Conservation (phyloP, 208 protist genomes). For the Porcisia hertigi region DNA sequence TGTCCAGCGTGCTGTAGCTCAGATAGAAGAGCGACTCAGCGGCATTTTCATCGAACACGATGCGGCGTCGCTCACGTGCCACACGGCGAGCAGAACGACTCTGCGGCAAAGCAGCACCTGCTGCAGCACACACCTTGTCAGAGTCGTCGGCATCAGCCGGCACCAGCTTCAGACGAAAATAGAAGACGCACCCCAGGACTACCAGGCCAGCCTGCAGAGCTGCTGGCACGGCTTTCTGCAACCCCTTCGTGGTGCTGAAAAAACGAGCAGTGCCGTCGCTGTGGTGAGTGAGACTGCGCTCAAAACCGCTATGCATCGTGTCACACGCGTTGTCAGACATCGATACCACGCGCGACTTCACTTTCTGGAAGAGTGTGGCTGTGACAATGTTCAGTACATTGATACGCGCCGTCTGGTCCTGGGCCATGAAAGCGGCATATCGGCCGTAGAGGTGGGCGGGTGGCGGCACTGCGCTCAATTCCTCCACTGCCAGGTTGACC, state of each 20-base stretch:
- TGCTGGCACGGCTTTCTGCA: slow-evolving; percentile 57
- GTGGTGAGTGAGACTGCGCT: slow-evolving; percentile 69
- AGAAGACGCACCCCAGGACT: slow-evolving; percentile 67
- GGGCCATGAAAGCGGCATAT: slow-evolving; percentile 50
- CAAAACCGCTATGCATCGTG: slow-evolving; percentile 79
- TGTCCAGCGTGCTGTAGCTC: slow-evolving; percentile 47
- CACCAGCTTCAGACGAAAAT: slow-evolving; percentile 71
- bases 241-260: slow-evolving; percentile 64
- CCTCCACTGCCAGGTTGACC: slow-evolving; percentile 40
- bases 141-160: background rate
- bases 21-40: slow-evolving; percentile 66
- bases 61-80: slow-evolving; percentile 16
- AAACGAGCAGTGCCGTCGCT: slow-evolving; percentile 72
- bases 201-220: slow-evolving; percentile 71
- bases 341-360: slow-evolving; percentile 56
- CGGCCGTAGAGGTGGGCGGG: slow-evolving; percentile 46
- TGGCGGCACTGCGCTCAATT: slow-evolving; percentile 36
- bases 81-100: slow-evolving; percentile 40
- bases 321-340: slow-evolving; percentile 80
- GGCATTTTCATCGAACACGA: slow-evolving; percentile 46
- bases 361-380: slow-evolving; percentile 58
- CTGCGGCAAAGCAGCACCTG: background rate
- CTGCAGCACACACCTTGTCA: background rate
- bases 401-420: slow-evolving; percentile 56
- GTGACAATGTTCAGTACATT: slow-evolving; percentile 57